Evolutionary conservation across 192 early-diverging fungal genomes (phyloP), one percentile per base, ranked within the genome.

Genomic region (Linnemannia elongata): DNA sequence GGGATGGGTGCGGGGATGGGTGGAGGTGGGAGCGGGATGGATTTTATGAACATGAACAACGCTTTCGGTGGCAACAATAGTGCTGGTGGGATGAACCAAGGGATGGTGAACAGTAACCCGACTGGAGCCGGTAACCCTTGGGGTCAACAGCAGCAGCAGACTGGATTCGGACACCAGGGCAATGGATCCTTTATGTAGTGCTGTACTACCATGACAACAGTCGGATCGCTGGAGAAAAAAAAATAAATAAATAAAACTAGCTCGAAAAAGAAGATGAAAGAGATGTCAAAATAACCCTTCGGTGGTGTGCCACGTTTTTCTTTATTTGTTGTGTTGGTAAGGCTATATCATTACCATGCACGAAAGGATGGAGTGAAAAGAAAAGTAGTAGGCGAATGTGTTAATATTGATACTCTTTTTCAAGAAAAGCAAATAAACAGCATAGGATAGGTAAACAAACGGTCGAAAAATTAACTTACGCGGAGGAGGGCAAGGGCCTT

Each of bases 401-500:
- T 39, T 27, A 60, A n/a, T 10, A 60, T 17, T 20, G 49, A 0
- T 20, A 52, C 17, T 22, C 20, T 60, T 63, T 41, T 15, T 2
- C 18, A 30, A 4, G 35, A 1, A 18, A 24, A 12, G 2, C 6
- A 30, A 30, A 63, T 22, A 60, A 30, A 36, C 55, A 33, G 24
- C 45, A 42, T 20, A 45, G 55, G 30, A 72, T n/a, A 69, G 33
- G 9, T 1, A 4, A 15, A 73, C 9, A n/a, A 74, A 35, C 38
- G 13, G 92, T 52, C 88, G 88, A 38, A 20, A 49, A 47, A 77
- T 9, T 84, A 45, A 79, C 83, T 79, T 85, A 85, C 83, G n/a
- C 85, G 79, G 45, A 87, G 85, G 66, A 88, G 78, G 27, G 80
- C 88, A 6, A 97, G 88, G 27, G 96, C 96, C 72, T 94, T 93